phyloP scores from a whole-genome alignment of 202 grass and related monocot species.

The Musa balbisiana region DNA sequence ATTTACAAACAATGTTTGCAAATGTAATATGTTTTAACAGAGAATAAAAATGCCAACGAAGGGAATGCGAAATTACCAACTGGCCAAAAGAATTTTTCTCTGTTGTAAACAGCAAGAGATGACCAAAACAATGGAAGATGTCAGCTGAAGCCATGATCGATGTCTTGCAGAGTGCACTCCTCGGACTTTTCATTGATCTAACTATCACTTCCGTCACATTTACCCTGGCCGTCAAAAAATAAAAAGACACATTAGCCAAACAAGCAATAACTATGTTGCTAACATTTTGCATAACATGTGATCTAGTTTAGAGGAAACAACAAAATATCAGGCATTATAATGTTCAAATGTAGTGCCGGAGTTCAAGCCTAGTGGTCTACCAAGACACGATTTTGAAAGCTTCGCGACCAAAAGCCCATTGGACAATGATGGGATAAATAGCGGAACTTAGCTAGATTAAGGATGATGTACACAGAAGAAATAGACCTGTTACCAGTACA shows the following conservation, averaged over 20 bases:
- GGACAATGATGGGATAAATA: no score
- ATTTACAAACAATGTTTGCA: neutral
- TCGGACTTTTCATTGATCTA: conserved; percentile 89
- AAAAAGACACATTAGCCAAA: neutral
- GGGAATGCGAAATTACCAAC: conserved; percentile 34
- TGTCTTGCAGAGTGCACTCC: conserved; percentile 86
- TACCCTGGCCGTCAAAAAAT: conserved; percentile 35
- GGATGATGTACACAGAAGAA: no score
- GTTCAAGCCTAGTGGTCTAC: no score
- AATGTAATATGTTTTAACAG: neutral
- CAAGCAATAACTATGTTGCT: no score
- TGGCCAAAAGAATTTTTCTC: conserved; percentile 52
- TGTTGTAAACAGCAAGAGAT: conserved; percentile 31
- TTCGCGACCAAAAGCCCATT: no score
- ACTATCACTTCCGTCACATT: conserved; percentile 54
- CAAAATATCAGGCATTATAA: neutral
- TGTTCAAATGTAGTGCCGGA: neutral
- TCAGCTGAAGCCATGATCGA: conserved; percentile 78
- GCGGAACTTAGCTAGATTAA: no score
- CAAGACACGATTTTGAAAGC: no score
- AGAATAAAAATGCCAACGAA: neutral
- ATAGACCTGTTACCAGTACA: no score
- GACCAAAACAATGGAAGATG: conserved; percentile 51
- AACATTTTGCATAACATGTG: neutral
- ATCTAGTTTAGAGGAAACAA: neutral